Base-by-base conservation (phyloP, 1,284 basidiomycete species). In the Tilletia horrida region DNA sequence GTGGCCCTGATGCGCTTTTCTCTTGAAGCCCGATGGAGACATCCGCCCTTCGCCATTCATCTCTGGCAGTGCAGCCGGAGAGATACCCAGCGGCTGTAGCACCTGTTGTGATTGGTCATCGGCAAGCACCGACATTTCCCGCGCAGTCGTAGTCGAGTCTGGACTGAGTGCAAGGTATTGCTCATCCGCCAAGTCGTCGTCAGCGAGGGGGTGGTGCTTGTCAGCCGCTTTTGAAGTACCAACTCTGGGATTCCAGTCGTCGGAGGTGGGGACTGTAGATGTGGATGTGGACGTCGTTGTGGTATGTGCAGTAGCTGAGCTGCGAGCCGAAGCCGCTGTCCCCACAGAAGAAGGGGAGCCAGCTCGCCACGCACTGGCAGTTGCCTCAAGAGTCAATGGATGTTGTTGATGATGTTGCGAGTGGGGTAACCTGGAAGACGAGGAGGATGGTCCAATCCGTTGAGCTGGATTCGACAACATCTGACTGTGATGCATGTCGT, bases 101-200 rank as follows among this genome's bases (percentile, higher is more conserved):
- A 52, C 27, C 3, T 27, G 50, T 13, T 48, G 45, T 48, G 18
- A 23, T 16, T 23, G 29, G 27, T 29, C 55, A 35, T 59, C 55
- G 25, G 27, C 29, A 11, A 59, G 14, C 18, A 59, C 13, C 8
- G 27, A 31, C 55, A 59, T 59, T 14, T 59, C 55, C 4, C 55
- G 55, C 55, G 55, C 27, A 25, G 55, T 59, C 29, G 35, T n/a
- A 3, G 55, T 35, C 27, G 55, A 59, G 27, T 59, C 55, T 18
- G 55, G 55, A 29, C 55, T 59, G 29, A 59, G 55, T 13, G 55
- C 55, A 35, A 59, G 55, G 16, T 59, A 59, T 29, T 59, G 55
- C 9, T 59, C 55, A 31, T 59, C 55, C 11, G 31, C 55, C 55
- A 40, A 40, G 11, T 40, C 35, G 35, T 40, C 35, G 35, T 40